Base-by-base conservation (phyloP, 768 basidiomycete genomes). In the Xerocomus potaroensis region DNA sequence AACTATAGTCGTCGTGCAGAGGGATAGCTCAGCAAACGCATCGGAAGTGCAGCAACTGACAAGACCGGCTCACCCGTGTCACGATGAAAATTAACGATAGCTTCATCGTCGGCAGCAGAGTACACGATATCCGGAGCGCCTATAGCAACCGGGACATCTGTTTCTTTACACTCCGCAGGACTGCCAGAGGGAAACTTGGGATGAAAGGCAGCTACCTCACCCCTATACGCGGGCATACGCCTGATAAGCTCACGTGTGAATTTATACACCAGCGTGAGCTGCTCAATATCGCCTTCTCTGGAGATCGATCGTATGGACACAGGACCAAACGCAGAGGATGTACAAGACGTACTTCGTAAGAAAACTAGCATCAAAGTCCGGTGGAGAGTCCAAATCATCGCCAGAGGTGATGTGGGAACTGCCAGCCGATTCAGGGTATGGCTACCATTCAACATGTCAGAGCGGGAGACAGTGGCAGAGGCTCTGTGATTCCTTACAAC, bases 231-330 rank as follows among this genome's bases (percentile, higher is more conserved):
- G 11, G 64, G 55, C 75, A 81, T 77, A 11, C 81, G 74, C 21
- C 82, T 74, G 4, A 70, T 68, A 15, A 78, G 47, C 61, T 84
- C 81, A 1, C 80, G 69, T 3, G 57, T 45, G 41, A 69, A 72
- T 55, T 83, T 84, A 60, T 81, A 83, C 0, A 59, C 65, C 72
- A 76, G 77, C 46, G 68, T 67, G 42, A 81, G 53, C n/a, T 73
- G 61, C 1, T 57, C 69, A 7, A 83, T 16, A 54, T 79, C 78
- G 3, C 67, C 43, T 0, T 45, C 41, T 27, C 56, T 58, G 18
- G 9, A 1, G 3, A 15, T 35, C n/a, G n/a, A 24, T 16, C 15
- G n/a, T 3, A 39, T 40, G 2, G 18, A 19, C 18, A 21, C 16
- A 14, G 12, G 19, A 7, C 19, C 14, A 6, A 24, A 14, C 7